Conservation (phyloP, 192 early-diverging fungal genomes). For the Entophlyctis luteolus region DNA sequence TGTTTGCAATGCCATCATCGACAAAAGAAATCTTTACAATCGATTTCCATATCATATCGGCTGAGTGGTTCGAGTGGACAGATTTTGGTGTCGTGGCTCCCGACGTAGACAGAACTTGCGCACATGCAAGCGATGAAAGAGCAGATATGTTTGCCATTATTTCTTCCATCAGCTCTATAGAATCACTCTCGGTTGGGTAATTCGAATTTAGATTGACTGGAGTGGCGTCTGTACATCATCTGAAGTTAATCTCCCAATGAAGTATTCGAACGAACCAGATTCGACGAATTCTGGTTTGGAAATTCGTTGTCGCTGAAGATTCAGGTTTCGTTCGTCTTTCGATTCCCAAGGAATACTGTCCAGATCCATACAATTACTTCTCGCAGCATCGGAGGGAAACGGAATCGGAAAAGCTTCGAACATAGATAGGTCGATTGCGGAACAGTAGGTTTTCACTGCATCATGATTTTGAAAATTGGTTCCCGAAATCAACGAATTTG, state of each 20-base stretch:
- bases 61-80: neutral
- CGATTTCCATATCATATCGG: neutral
- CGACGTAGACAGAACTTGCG: neutral
- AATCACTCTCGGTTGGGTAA: constrained; percentile 48
- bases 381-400: constrained; percentile 21
- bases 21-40: neutral
- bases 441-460: constrained; percentile 49
- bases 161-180: constrained; percentile 47
- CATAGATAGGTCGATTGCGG: constrained; percentile 50
- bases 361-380: constrained; percentile 25
- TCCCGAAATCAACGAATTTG: constrained; percentile 46
- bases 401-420: constrained; percentile 40
- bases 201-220: constrained; percentile 51
- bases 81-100: neutral
- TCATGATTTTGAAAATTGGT: neutral
- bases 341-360: neutral
- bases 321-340: neutral
- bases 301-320: no score
- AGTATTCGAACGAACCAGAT: no score
- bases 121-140: constrained; percentile 1
- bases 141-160: constrained; percentile 34
- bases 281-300: no score
- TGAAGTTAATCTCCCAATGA: no score
- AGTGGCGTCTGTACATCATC: neutral
- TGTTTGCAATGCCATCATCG: neutral